A percentile compares a stretch with the other conserved stretches of the same genome.
phyloP scores from a whole-genome alignment of 2,329 filamentous ascomycete genomes.

The Fusarium sp. region DNA sequence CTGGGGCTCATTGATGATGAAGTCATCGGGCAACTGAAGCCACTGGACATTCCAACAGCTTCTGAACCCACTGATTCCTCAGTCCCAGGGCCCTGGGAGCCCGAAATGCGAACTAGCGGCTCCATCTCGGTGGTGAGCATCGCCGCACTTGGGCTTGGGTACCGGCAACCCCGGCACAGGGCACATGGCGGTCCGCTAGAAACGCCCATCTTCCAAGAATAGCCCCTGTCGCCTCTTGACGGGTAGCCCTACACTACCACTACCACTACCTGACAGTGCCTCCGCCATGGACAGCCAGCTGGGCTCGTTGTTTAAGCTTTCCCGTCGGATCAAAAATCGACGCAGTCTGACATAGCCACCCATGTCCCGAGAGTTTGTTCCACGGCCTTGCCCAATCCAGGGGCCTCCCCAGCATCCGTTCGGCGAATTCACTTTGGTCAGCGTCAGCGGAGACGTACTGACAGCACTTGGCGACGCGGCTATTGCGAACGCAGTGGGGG shows the following conservation, averaged over 20 bases:
- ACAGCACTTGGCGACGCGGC: constrained; percentile 22
- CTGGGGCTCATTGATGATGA: constrained; percentile 27
- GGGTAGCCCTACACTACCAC: constrained; percentile 15
- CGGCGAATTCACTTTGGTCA: constrained; percentile 10
- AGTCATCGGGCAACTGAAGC: constrained; percentile 28
- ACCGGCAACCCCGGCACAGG: constrained; percentile 39
- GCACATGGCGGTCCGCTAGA: constrained; percentile 31
- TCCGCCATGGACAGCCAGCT: constrained; percentile 12
- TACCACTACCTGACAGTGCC: constrained; percentile 24
- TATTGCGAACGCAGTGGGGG: constrained; percentile 4
- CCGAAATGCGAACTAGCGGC: constrained; percentile 15
- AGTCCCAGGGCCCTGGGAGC: constrained; percentile 24
- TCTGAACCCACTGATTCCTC: constrained; percentile 22
- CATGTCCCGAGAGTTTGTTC: constrained; percentile 17
- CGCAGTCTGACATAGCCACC: constrained; percentile 35
- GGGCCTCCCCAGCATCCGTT: background rate
- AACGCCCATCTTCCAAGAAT: constrained; percentile 43
- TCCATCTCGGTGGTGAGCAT: constrained; percentile 28
- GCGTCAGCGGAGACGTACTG: constrained; percentile 1
- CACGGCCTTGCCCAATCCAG: constrained; percentile 8
- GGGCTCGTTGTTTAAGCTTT: constrained; percentile 33
- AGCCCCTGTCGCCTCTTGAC: constrained; percentile 33
- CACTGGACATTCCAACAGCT: constrained; percentile 20
- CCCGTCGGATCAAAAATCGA: constrained; percentile 38
- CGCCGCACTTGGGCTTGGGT: constrained; percentile 19